These are phyloP conservation scores for Umbilicaria muhlenbergii DNA, from an alignment of 495 filamentous ascomycete species.

Conservation along the genomic window DNA sequence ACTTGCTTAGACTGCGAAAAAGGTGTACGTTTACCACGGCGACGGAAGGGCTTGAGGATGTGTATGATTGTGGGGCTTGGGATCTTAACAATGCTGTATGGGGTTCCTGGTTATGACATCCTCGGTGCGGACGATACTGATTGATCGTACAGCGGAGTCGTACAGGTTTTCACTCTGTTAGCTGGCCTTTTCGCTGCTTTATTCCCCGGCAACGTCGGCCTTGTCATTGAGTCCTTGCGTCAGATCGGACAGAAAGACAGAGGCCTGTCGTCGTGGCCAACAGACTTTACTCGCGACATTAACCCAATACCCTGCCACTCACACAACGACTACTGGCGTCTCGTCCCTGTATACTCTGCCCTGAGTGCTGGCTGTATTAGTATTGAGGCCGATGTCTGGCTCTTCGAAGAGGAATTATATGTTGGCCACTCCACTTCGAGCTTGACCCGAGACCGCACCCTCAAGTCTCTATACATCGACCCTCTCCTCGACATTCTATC, in stretches of 20 bases:
- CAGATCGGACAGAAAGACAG: conserved; percentile 29
- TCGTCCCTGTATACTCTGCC: conserved; percentile 52
- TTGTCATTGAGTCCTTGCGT: conserved; percentile 36
- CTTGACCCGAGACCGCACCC: conserved; percentile 32
- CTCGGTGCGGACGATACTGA: not conserved
- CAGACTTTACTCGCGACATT: conserved; percentile 59
- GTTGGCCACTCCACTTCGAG: conserved; percentile 41
- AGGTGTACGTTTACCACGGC: too few relatives aligned
- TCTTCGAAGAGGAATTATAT: conserved; percentile 50
- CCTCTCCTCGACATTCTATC: conserved; percentile 37
- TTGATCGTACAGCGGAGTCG: conserved; percentile 20
- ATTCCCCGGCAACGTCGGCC: conserved; percentile 41
- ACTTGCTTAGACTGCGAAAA: too few relatives aligned
- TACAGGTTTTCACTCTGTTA: conserved; percentile 34
- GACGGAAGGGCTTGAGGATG: conserved; percentile 1
- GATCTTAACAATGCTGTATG: conserved; percentile 8
- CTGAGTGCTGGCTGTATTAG: conserved; percentile 51
- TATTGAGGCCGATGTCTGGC: conserved; percentile 83
- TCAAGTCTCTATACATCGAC: conserved; percentile 40
- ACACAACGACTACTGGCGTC: conserved; percentile 84
- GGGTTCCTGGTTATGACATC: not conserved
- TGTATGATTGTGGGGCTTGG: conserved; percentile 3
- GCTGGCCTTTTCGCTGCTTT: conserved; percentile 34
- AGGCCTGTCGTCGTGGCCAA: conserved; percentile 48
- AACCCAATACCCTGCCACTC: conserved; percentile 57